A percentile compares a stretch with the other conserved stretches of the same genome.
These are phyloP conservation scores for Geotrichum carabidarum DNA, from an alignment of 1,139 yeast genomes.

Conservation along the genomic window DNA sequence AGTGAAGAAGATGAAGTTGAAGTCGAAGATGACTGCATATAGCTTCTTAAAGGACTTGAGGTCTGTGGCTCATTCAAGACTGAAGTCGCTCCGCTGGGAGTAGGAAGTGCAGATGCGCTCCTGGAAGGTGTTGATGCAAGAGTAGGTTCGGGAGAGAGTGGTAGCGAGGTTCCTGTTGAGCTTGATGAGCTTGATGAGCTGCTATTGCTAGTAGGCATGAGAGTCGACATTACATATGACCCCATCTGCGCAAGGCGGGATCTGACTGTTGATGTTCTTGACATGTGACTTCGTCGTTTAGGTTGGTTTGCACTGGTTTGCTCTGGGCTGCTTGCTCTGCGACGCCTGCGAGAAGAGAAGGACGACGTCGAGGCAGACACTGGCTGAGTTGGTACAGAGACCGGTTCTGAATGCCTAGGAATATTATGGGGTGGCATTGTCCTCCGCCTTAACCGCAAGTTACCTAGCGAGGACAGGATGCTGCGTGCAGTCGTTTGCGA, in stretches of 20 bases:
- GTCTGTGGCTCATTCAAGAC: neutral
- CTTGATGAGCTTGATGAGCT: neutral
- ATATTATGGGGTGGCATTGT: neutral
- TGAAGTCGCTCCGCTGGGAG: neutral
- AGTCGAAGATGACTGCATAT: neutral
- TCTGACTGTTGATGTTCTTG: slow-evolving; percentile 4
- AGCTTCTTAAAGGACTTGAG: neutral
- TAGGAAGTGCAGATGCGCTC: too few species aligned
- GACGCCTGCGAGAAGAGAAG: slow-evolving; percentile 1
- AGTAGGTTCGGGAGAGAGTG: too few species aligned
- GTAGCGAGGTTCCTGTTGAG: neutral
- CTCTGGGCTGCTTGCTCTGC: neutral
- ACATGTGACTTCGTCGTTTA: neutral
- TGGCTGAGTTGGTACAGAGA: neutral
- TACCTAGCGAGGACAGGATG: neutral
- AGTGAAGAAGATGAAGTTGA: neutral
- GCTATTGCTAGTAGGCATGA: slow-evolving; percentile 6
- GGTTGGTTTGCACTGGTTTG: neutral
- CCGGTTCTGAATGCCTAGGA: neutral
- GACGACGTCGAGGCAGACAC: neutral
- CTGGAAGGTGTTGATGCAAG: too few species aligned
- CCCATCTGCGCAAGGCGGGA: slow-evolving; percentile 14
- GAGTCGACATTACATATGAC: slow-evolving; percentile 12
- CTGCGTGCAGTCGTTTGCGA: neutral
- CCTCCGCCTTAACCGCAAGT: neutral